These are phyloP conservation scores for Lyophyllum decastes DNA, from an alignment of 768 basidiomycete genomes.

Conservation along the genomic window DNA sequence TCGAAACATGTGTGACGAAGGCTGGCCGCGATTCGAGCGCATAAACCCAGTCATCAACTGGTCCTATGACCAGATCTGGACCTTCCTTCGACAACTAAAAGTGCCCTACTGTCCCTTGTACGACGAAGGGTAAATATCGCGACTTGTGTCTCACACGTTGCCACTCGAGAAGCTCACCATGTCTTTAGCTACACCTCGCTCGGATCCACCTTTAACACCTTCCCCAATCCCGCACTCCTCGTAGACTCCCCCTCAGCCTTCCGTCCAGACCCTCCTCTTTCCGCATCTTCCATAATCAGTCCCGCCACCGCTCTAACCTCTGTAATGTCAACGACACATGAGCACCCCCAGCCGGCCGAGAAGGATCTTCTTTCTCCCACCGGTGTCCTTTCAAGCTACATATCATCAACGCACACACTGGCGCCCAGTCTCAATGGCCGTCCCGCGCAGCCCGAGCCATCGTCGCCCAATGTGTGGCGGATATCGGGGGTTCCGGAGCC, in stretches of 20 bases:
- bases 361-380: constrained; percentile 25
- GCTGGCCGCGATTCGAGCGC: constrained; percentile 88
- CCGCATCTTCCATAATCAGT: constrained; percentile 24
- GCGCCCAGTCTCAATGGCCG: constrained; percentile 7
- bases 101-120: constrained; percentile 91
- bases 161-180: background rate
- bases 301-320: constrained; percentile 23
- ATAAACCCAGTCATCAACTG: constrained; percentile 97
- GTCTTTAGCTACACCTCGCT: constrained; percentile 90
- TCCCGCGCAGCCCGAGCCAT: background rate
- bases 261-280: constrained; percentile 14
- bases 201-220: constrained; percentile 93
- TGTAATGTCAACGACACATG: constrained; percentile 25
- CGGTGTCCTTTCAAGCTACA: constrained; percentile 28
- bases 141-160: background rate
- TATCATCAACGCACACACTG: constrained; percentile 29
- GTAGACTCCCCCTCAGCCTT: constrained; percentile 23
- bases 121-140: constrained; percentile 75
- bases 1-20: constrained; percentile 80
- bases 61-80: constrained; percentile 90
- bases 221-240: constrained; percentile 86
- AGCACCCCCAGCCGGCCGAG: constrained; percentile 4
- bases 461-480: constrained; percentile 12
- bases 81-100: constrained; percentile 69
- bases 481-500: constrained; percentile 17